These are phyloP conservation scores for Pleurotus tuoliensis DNA, from an alignment of 768 basidiomycete genomes.

Conservation along the genomic window DNA sequence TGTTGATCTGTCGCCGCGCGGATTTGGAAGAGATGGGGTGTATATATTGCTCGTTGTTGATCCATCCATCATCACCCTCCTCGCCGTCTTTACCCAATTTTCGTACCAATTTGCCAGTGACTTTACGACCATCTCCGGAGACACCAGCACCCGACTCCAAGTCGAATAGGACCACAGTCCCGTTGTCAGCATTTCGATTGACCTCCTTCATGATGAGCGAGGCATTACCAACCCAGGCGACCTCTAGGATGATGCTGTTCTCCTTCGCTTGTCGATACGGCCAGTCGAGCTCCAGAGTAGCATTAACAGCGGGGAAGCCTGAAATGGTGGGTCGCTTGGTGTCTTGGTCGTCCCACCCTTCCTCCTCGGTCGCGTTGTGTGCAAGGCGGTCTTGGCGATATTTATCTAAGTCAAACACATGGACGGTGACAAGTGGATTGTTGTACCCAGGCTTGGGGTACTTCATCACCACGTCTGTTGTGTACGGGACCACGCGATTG, in stretches of 20 bases:
- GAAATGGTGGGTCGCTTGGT: conserved; percentile 5
- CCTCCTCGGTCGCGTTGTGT: conserved; percentile 9
- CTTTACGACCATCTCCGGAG: conserved; percentile 18
- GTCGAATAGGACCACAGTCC: conserved; percentile 78
- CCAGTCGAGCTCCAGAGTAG: conserved; percentile 67
- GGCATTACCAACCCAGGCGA: conserved; percentile 81
- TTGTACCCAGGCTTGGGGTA: conserved; percentile 90
- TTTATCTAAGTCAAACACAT: conserved; percentile 73
- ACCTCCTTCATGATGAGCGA: conserved; percentile 83
- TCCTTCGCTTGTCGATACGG: conserved; percentile 45
- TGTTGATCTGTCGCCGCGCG: background rate
- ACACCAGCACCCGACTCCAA: conserved; percentile 24
- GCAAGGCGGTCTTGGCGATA: conserved; percentile 38
- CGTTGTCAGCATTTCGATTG: conserved; percentile 77
- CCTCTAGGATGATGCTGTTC: conserved; percentile 74
- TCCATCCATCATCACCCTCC: conserved; percentile 92
- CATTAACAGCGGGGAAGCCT: conserved; percentile 31
- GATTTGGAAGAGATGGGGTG: background rate
- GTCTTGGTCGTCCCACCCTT: background rate
- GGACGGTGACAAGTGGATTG: conserved; percentile 82
- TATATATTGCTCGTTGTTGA: conserved; percentile 46
- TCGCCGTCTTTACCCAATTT: conserved; percentile 80
- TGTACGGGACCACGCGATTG: conserved; percentile 75
- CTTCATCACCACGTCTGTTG: conserved; percentile 61
- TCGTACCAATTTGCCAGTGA: conserved; percentile 59